phyloP scores from a whole-genome alignment of 2,329 filamentous ascomycete species.

The Dactylellina parvicollis region DNA sequence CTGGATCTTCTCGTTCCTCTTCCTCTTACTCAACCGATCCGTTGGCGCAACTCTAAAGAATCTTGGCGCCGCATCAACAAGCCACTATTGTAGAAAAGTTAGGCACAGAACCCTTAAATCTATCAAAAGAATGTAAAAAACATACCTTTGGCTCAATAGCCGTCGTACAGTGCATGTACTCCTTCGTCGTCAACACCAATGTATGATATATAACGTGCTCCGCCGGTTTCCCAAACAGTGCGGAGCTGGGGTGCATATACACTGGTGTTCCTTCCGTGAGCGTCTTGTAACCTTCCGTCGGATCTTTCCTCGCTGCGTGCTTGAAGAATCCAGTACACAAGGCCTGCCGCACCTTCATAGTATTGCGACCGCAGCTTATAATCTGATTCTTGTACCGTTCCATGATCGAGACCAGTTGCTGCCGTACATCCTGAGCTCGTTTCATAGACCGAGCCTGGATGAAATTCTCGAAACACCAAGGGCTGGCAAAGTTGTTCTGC shows the following conservation, averaged over 20 bases:
- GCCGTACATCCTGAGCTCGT: constrained; percentile 88
- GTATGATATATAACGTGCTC: constrained; percentile 96
- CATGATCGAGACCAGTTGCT: constrained; percentile 94
- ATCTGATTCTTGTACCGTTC: constrained; percentile 85
- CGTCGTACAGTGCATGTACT: constrained; percentile 97
- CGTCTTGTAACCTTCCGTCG: constrained; percentile 96
- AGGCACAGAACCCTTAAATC: constrained; percentile 15
- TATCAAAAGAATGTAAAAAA: constrained; percentile 24
- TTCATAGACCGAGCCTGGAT: constrained; percentile 91
- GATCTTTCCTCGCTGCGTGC: constrained; percentile 92
- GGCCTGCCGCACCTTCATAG: constrained; percentile 84
- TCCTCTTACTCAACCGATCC: constrained; percentile 85
- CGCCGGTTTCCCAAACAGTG: constrained; percentile 92
- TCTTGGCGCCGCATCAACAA: constrained; percentile 95
- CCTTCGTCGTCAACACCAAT: constrained; percentile 90
- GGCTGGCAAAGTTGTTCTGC: constrained; percentile 78
- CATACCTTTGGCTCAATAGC: constrained; percentile 84
- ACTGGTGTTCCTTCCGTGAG: constrained; percentile 94
- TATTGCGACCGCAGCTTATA: constrained; percentile 85
- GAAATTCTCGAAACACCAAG: constrained; percentile 98
- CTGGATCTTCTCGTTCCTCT: constrained; percentile 93
- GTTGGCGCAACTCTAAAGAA: constrained; percentile 98
- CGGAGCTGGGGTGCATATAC: constrained; percentile 89
- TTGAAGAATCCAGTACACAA: constrained; percentile 95
- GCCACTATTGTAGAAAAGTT: constrained; percentile 65